Evolutionary conservation across 108 stramenopile species (phyloP), one percentile per base, ranked within the genome.

Genomic region (Skeletonema tropicum): DNA sequence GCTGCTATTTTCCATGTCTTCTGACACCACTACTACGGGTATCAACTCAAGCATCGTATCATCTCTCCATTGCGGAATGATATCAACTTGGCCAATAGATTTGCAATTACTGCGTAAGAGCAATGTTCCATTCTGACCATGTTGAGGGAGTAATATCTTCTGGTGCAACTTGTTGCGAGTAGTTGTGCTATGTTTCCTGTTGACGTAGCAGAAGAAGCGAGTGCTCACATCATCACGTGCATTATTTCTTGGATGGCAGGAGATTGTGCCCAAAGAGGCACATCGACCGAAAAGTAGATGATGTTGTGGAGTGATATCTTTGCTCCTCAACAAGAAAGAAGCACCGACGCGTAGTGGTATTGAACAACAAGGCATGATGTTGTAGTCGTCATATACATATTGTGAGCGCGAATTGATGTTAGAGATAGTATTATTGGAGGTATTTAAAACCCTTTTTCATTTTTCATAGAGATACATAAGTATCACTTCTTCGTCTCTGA

Each of bases 41-140:
- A 74, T 33, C 30, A 80, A 38, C 39, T 75, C 74, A 23, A 80
- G 25, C 21, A 69, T 15, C 2, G 79, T 57, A 64, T 80, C 73
- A 57, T 80, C 79, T 57, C 79, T 36, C 79, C 74, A 75, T 26
- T 75, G 69, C 11, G 79, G 67, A 6, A 75, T 41, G 32, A 80
- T 75, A 23, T 76, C 55, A 19, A 80, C 74, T 64, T 64, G n/a
- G 7, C 41, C 33, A 41, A 75, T 57, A 30, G 63, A 45, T 48
- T 57, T 60, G 7, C 60, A 60, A 6, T 38, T 38, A 23, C 79
- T 69, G 57, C 70, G 79, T 29, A 80, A 68, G 2, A 41, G 17
- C 6, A 80, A 46, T 21, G 79, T 80, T 46, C 73, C 73, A 42
- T 76, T 76, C 33, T 80, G 79, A 31, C 79, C 74, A 15, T 70